Conservation (phyloP, 73 alveolate species). For the Symbiodinium pilosum region DNA sequence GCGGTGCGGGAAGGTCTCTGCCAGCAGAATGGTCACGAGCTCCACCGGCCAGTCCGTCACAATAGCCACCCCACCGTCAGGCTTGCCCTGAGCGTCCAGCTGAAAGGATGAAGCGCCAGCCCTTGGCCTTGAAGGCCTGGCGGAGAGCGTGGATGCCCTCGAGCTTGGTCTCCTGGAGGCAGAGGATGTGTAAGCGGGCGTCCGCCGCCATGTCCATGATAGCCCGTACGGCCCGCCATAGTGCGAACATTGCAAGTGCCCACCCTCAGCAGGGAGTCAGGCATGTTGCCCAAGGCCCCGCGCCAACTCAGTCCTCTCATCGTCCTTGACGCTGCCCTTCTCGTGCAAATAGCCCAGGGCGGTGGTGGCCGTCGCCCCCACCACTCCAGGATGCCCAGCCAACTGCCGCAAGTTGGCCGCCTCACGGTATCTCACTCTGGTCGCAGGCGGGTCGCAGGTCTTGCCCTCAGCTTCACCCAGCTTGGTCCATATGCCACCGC, state of each 20-base stretch:
- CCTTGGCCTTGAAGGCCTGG: not conserved
- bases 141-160: not conserved
- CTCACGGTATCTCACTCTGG: not conserved
- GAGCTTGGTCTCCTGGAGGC: not conserved
- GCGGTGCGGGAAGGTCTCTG: not conserved
- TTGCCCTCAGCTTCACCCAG: not conserved
- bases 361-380: not conserved
- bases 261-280: not conserved
- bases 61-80: not conserved
- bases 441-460: not conserved
- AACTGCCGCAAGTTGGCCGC: not conserved
- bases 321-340: not conserved
- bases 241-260: conserved; percentile 29
- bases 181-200: not conserved
- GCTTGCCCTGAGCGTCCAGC: not conserved
- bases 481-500: not conserved
- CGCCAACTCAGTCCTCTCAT: not conserved
- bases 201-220: not conserved
- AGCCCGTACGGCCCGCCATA: not conserved
- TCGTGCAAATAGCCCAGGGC: not conserved
- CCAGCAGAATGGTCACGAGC: not conserved
- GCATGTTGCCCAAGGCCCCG: conserved; percentile 16
- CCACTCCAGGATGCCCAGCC: not conserved
- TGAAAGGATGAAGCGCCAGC: not conserved
- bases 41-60: conserved; percentile 18